Percentiles rank a stretch among this genome's conserved stretches.
phyloP scores from a whole-genome alignment of 192 early-diverging fungal species.

The Chytriomyces confervae region DNA sequence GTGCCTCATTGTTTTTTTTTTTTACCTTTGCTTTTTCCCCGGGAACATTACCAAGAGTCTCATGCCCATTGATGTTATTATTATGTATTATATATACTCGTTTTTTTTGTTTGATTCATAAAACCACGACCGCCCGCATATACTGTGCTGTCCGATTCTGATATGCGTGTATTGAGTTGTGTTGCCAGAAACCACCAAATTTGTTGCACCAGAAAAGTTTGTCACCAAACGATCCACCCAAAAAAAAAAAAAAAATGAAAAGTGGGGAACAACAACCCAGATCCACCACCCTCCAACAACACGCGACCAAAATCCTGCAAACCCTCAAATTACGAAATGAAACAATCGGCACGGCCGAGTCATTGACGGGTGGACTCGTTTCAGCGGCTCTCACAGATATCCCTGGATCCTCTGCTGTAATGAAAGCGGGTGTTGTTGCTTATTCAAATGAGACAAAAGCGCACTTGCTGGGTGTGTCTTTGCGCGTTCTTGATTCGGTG shows the following conservation, averaged over 20 bases:
- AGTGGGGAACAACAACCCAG: not conserved
- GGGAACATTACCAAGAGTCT: not conserved
- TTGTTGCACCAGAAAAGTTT: too few relatives aligned
- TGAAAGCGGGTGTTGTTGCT: slow-evolving; percentile 29
- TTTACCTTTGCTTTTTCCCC: not conserved
- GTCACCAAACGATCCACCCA: too few relatives aligned
- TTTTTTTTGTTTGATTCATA: too few relatives aligned
- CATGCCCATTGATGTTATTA: not conserved
- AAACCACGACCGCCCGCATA: too few relatives aligned
- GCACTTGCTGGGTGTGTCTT: slow-evolving; percentile 2
- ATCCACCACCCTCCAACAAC: not conserved
- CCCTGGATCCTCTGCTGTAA: not conserved
- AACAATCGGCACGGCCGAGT: slow-evolving; percentile 26
- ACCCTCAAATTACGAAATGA: not conserved
- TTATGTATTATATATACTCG: not conserved
- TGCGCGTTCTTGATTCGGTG: slow-evolving; percentile 5
- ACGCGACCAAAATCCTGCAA: not conserved
- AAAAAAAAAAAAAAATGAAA: too few relatives aligned
- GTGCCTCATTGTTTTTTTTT: not conserved
- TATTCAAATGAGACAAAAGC: slow-evolving; percentile 25
- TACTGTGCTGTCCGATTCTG: too few relatives aligned
- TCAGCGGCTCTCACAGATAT: slow-evolving; percentile 26
- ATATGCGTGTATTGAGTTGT: too few relatives aligned
- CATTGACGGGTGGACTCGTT: slow-evolving; percentile 27
- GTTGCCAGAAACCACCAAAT: too few relatives aligned